Evolutionary conservation across 2,329 filamentous ascomycete genomes (phyloP).

Genomic region (Scytalidium lignicola): DNA sequence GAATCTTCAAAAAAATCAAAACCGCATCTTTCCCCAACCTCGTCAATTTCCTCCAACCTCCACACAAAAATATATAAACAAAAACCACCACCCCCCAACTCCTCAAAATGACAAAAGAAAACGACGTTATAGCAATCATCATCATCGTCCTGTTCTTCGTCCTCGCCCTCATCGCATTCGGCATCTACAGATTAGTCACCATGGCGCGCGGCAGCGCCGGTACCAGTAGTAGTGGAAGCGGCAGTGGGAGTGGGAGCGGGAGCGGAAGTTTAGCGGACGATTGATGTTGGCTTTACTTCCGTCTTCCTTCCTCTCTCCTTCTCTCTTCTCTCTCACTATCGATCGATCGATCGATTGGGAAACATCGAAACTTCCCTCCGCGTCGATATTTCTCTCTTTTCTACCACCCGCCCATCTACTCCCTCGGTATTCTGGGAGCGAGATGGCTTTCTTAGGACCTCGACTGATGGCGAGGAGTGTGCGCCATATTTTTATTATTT

Average conservation of each 20-base stretch:
- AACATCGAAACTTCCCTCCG: no score
- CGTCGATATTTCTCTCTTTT: no score
- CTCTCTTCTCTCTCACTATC: no score
- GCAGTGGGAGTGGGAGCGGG: constrained; percentile 4
- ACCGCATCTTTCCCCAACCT: neutral
- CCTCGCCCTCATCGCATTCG: constrained; percentile 56
- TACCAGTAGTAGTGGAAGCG: constrained; percentile 11
- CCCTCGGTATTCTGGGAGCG: no score
- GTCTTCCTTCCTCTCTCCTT: no score
- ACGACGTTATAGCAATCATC: constrained; percentile 64
- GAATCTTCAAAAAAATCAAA: no score
- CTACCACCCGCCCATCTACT: no score
- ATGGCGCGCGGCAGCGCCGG: constrained; percentile 30
- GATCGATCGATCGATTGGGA: no score
- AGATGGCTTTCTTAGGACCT: no score
- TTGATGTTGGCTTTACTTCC: neutral
- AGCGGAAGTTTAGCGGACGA: constrained; percentile 8
- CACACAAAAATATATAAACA: no score
- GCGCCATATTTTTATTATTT: no score
- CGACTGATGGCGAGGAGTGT: no score
- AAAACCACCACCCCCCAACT: constrained; percentile 11
- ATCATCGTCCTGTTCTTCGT: constrained; percentile 62
- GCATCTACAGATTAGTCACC: constrained; percentile 57
- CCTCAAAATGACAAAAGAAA: constrained; percentile 53
- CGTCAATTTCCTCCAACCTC: neutral